These are phyloP conservation scores for Collybia sordida DNA, from an alignment of 768 basidiomycete genomes.

Conservation along the genomic window DNA sequence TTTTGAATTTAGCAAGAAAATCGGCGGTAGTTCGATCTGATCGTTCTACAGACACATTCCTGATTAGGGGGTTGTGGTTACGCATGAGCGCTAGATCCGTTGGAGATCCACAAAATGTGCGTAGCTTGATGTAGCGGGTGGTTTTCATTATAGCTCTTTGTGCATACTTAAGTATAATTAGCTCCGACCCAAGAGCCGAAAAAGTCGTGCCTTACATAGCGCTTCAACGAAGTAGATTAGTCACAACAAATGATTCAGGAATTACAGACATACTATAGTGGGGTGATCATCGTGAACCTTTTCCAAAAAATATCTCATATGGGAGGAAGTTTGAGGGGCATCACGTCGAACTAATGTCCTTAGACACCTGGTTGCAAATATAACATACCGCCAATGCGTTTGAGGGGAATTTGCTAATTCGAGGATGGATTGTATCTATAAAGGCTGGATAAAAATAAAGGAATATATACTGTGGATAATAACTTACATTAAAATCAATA, in stretches of 20 bases:
- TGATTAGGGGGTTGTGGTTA: constrained; percentile 67
- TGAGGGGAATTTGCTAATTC: constrained; percentile 55
- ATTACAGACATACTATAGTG: constrained; percentile 54
- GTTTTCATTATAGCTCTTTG: constrained; percentile 78
- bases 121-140: constrained; percentile 76
- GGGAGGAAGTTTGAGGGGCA: constrained; percentile 42
- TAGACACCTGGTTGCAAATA: constrained; percentile 67
- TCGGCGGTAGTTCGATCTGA: constrained; percentile 52
- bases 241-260: background rate
- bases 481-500: constrained; percentile 42
- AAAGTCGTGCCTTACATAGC: constrained; percentile 46
- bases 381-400: constrained; percentile 81
- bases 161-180: constrained; percentile 47
- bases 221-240: constrained; percentile 29
- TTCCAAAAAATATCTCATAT: constrained; percentile 59
- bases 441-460: background rate
- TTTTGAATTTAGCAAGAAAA: constrained; percentile 56
- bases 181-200: constrained; percentile 1
- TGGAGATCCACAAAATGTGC: constrained; percentile 59
- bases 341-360: constrained; percentile 72
- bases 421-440: constrained; percentile 43
- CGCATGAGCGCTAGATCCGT: constrained; percentile 61
- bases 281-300: constrained; percentile 63
- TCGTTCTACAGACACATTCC: constrained; percentile 45
- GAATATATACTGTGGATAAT: background rate